These are phyloP conservation scores for Stachybotrys echinatus DNA, from an alignment of 2,329 filamentous ascomycete genomes.

Conservation along the genomic window DNA sequence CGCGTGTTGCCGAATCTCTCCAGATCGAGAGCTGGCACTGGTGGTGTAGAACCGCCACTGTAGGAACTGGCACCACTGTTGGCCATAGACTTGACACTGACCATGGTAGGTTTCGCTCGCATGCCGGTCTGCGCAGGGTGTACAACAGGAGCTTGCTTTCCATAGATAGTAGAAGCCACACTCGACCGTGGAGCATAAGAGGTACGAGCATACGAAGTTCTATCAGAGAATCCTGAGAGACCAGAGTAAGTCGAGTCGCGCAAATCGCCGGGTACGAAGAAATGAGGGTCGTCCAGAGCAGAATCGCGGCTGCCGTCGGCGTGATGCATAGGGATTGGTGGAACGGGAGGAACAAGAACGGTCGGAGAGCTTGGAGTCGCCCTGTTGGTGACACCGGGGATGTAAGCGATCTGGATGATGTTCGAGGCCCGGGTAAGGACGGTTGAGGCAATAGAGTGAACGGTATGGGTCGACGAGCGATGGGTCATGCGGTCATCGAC, in stretches of 20 bases:
- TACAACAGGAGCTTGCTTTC: slow-evolving; percentile 80
- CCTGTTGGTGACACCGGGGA: slow-evolving; percentile 92
- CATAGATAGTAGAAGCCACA: slow-evolving; percentile 90
- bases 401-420: slow-evolving; percentile 99
- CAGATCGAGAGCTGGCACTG: slow-evolving; percentile 67
- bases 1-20: slow-evolving; percentile 46
- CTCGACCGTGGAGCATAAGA: slow-evolving; percentile 61
- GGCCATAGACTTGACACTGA: slow-evolving; percentile 77
- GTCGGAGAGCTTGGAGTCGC: slow-evolving; percentile 78
- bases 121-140: slow-evolving; percentile 81
- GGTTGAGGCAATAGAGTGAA: slow-evolving; percentile 88
- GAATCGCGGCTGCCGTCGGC: slow-evolving; percentile 40
- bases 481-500: slow-evolving; percentile 34
- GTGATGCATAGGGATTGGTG: slow-evolving; percentile 73
- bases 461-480: slow-evolving; percentile 77
- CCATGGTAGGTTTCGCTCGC: slow-evolving; percentile 83
- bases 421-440: slow-evolving; percentile 95
- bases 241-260: slow-evolving; percentile 88
- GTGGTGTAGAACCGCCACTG: slow-evolving; percentile 45
- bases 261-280: slow-evolving; percentile 87
- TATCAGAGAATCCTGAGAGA: slow-evolving; percentile 58
- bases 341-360: slow-evolving; percentile 83
- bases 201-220: slow-evolving; percentile 55
- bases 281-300: slow-evolving; percentile 72
- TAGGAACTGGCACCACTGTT: slow-evolving; percentile 46